Percentiles rank a stretch among this genome's conserved stretches.
phyloP scores from a whole-genome alignment of 2,329 filamentous ascomycete genomes.

The Sporothrix dimorphospora region DNA sequence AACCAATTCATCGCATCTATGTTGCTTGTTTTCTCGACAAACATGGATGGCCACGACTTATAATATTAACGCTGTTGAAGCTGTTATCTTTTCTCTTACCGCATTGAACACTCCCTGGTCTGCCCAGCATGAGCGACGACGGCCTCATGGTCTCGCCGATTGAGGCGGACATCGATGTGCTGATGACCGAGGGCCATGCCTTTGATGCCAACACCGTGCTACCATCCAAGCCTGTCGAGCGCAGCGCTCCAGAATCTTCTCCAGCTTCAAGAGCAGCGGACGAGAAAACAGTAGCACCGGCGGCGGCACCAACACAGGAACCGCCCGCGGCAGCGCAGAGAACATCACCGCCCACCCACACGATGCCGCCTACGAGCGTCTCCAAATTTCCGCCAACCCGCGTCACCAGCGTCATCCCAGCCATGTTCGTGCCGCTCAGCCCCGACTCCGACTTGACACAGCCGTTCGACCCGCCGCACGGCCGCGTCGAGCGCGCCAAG shows the following conservation, averaged over 20 bases:
- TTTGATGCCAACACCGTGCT: background rate
- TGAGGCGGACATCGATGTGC: background rate
- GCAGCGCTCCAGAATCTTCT: background rate
- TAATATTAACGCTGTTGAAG: background rate
- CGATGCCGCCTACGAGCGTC: background rate
- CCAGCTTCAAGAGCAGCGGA: background rate
- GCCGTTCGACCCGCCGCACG: constrained; percentile 36
- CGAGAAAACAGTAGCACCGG: background rate
- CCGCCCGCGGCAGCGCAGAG: background rate
- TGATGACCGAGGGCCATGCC: constrained; percentile 7
- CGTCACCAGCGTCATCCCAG: constrained; percentile 38
- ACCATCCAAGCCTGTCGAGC: background rate
- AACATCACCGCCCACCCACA: background rate
- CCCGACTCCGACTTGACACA: constrained; percentile 40
- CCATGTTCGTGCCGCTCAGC: constrained; percentile 41
- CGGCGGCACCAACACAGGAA: background rate
- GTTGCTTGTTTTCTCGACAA: background rate
- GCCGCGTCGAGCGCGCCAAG: constrained; percentile 39
- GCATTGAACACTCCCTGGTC: background rate
- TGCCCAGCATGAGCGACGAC: constrained; percentile 4
- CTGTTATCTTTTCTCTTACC: too few species aligned
- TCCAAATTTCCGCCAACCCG: constrained; percentile 28
- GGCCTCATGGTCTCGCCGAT: constrained; percentile 23
- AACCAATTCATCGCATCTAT: background rate
- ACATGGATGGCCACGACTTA: background rate